Conservation (phyloP, 2,329 filamentous ascomycete genomes). For the Tolypocladium ophioglossoides region DNA sequence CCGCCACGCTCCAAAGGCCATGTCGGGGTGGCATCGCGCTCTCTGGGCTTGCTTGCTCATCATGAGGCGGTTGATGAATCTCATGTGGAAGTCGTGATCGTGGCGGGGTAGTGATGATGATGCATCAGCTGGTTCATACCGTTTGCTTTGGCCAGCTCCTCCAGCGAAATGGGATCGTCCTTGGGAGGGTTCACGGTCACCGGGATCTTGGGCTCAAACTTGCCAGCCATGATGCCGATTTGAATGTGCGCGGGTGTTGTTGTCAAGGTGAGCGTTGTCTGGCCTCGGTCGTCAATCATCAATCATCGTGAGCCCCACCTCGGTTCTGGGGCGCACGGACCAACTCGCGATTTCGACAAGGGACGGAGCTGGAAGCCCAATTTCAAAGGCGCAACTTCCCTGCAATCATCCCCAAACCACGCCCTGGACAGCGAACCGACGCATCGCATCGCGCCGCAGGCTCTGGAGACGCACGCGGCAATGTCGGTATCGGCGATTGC, state of each 20-base stretch:
- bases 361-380: background rate
- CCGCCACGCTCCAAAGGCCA: background rate
- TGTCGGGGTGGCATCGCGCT: background rate
- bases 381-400: background rate
- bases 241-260: background rate
- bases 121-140: slow-evolving; percentile 42
- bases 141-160: slow-evolving; percentile 71
- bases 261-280: background rate
- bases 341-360: slow-evolving; percentile 1
- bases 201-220: slow-evolving; percentile 69
- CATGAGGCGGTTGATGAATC: background rate
- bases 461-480: background rate
- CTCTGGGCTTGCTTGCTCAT: background rate
- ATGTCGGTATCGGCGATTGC: slow-evolving; percentile 25
- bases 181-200: slow-evolving; percentile 76
- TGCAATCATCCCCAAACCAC: background rate
- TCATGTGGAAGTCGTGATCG: background rate
- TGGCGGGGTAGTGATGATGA: background rate
- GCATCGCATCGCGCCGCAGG: background rate
- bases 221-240: slow-evolving; percentile 39
- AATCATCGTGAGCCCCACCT: slow-evolving; percentile 1
- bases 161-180: slow-evolving; percentile 71
- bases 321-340: slow-evolving; percentile 7
- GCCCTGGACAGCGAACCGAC: background rate
- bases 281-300: background rate